Conservation (phyloP, 1,139 yeast species). For the Keqinozyma sinolaborantium region DNA sequence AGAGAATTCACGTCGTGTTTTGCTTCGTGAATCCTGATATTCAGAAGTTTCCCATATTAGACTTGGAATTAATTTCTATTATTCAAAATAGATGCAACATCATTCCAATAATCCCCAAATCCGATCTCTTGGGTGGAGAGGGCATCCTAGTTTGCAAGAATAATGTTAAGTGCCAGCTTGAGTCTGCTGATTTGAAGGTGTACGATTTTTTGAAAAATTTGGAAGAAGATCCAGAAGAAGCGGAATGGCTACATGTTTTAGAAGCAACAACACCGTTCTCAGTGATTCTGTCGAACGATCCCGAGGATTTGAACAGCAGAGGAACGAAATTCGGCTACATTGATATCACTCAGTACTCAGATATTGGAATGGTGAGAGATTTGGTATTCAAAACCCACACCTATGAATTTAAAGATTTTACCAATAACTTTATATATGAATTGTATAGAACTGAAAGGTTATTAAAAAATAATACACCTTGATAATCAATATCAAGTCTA, state of each 20-base stretch:
- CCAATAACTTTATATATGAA: slow-evolving; percentile 60
- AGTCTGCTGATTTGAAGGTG: slow-evolving; percentile 38
- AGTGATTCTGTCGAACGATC: slow-evolving; percentile 9
- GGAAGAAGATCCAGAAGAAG: slow-evolving; percentile 9
- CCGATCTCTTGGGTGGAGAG: slow-evolving; percentile 50
- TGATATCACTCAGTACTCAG: slow-evolving; percentile 50
- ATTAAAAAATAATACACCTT: slow-evolving; percentile 3
- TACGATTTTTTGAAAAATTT: slow-evolving; percentile 40
- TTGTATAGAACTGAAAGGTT: slow-evolving; percentile 42
- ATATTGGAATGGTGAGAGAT: slow-evolving; percentile 54
- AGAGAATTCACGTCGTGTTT: slow-evolving; percentile 60
- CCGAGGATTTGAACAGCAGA: slow-evolving; percentile 8
- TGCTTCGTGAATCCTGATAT: slow-evolving; percentile 60
- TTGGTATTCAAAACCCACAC: slow-evolving; percentile 62
- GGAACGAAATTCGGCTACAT: slow-evolving; percentile 14
- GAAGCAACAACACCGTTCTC: slow-evolving; percentile 19
- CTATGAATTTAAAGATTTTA: slow-evolving; percentile 63
- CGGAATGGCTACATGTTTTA: slow-evolving; percentile 8
- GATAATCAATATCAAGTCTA: too few species aligned
- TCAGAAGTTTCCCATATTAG: slow-evolving; percentile 37
- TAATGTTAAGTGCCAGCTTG: slow-evolving; percentile 41
- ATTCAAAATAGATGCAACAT: slow-evolving; percentile 52
- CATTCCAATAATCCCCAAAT: slow-evolving; percentile 54
- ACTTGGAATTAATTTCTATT: slow-evolving; percentile 47
- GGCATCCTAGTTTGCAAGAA: slow-evolving; percentile 33